Conservation (phyloP, 164 flowering plant species). For the Stephania japonica region DNA sequence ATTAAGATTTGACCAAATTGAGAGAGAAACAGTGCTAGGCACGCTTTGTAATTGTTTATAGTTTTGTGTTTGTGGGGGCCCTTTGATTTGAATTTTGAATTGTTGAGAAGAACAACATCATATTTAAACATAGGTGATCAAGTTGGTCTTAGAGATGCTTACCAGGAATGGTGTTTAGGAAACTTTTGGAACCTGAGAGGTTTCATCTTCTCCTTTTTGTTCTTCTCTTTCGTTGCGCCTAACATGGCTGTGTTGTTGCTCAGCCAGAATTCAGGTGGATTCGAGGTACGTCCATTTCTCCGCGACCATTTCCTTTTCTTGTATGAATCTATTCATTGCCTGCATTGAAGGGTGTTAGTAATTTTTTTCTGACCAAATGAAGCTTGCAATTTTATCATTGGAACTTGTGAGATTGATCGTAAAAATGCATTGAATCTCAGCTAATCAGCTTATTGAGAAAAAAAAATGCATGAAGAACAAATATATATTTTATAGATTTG, state of each 20-base stretch:
- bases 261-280: conserved; percentile 6
- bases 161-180: conserved; percentile 5
- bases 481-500: background rate
- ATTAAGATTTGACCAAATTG: background rate
- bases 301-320: background rate
- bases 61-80: background rate
- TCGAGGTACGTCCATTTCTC: conserved; percentile 13
- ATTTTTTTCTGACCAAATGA: background rate
- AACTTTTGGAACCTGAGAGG: conserved; percentile 1
- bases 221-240: background rate
- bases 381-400: too few relatives aligned
- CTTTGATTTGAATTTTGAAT: conserved; percentile 3
- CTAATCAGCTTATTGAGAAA: background rate
- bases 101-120: background rate
- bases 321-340: background rate
- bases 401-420: background rate
- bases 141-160: background rate
- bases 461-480: too few relatives aligned
- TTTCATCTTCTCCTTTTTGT: background rate
- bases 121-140: background rate
- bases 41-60: background rate
- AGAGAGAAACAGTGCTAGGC: background rate
- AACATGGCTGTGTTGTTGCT: conserved; percentile 2
- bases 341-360: background rate
- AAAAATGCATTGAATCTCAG: background rate